Percentiles rank a stretch among this genome's conserved stretches.
These are phyloP conservation scores for Penicillium bovifimosum DNA, from an alignment of 495 filamentous ascomycete species.

Conservation along the genomic window DNA sequence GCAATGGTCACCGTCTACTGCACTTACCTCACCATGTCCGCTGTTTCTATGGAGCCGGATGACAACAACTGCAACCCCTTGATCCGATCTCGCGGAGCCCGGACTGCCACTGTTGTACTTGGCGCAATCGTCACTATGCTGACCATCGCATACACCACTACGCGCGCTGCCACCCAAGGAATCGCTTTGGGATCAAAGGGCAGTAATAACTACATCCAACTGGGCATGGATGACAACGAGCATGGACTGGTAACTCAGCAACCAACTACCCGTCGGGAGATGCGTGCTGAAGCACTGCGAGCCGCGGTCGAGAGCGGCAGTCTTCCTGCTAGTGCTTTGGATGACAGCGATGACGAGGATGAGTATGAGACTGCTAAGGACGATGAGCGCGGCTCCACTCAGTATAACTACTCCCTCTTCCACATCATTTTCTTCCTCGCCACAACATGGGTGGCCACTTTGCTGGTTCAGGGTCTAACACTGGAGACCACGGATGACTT, in stretches of 20 bases:
- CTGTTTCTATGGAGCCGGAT: conserved; percentile 97
- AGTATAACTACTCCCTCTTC: conserved; percentile 96
- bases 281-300: conserved; percentile 87
- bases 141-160: conserved; percentile 96
- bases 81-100: conserved; percentile 80
- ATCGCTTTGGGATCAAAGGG: conserved; percentile 71
- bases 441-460: conserved; percentile 90
- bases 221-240: conserved; percentile 64
- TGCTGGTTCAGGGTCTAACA: conserved; percentile 80
- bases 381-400: conserved; percentile 81
- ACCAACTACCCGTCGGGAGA: conserved; percentile 72
- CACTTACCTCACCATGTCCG: conserved; percentile 97
- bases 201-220: conserved; percentile 51
- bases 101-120: conserved; percentile 81
- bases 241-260: conserved; percentile 90
- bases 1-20: conserved; percentile 98
- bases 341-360: conserved; percentile 71
- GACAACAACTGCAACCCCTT: conserved; percentile 92
- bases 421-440: conserved; percentile 97
- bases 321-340: conserved; percentile 83
- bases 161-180: conserved; percentile 89
- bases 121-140: conserved; percentile 95
- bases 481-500: conserved; percentile 64
- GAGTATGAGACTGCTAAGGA: conserved; percentile 58
- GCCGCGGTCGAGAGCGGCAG: conserved; percentile 86